Percentiles rank a stretch among this genome's conserved stretches.
phyloP scores from a whole-genome alignment of 2,329 filamentous ascomycete genomes.

The Leptographium flavum region DNA sequence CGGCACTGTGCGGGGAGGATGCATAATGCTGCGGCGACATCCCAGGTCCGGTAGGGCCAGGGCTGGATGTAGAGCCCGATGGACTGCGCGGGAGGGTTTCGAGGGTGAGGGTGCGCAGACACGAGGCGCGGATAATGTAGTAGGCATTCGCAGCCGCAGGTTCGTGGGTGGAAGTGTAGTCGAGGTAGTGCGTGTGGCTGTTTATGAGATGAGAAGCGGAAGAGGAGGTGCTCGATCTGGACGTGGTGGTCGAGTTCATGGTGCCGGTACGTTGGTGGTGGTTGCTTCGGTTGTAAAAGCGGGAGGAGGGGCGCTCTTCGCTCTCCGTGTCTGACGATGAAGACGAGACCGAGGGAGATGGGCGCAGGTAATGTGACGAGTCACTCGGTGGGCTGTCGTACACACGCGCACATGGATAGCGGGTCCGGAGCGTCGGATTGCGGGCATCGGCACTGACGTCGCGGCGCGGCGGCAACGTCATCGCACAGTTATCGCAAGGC shows the following conservation, averaged over 20 bases:
- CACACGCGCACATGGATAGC: slow-evolving; percentile 44
- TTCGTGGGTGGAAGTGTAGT: slow-evolving; percentile 56
- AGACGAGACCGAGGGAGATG: slow-evolving; percentile 22
- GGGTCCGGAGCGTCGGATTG: slow-evolving; percentile 45
- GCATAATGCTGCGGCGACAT: slow-evolving; percentile 27
- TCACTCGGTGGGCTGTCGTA: slow-evolving; percentile 27
- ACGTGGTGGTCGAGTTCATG: slow-evolving; percentile 29
- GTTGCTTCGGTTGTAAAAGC: slow-evolving; percentile 7
- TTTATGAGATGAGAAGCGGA: slow-evolving; percentile 17
- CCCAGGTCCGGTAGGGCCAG: slow-evolving; percentile 20
- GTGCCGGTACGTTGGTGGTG: slow-evolving; percentile 24
- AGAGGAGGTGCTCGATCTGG: slow-evolving; percentile 39
- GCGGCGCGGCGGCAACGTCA: slow-evolving; percentile 42
- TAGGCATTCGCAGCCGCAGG: slow-evolving; percentile 47
- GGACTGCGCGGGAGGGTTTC: slow-evolving; percentile 48
- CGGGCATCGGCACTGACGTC: slow-evolving; percentile 20
- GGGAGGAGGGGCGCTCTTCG: slow-evolving; percentile 26
- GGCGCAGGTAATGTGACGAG: slow-evolving; percentile 36
- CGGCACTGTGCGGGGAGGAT: slow-evolving; percentile 25
- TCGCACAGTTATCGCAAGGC: slow-evolving; percentile 54
- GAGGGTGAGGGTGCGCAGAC: slow-evolving; percentile 50
- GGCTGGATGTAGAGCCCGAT: slow-evolving; percentile 19
- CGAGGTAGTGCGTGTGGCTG: slow-evolving; percentile 49
- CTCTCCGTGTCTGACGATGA: slow-evolving; percentile 34
- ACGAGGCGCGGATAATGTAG: slow-evolving; percentile 52